These are phyloP conservation scores for Nannizzia gypsea DNA, from an alignment of 2,329 filamentous ascomycete genomes.

Conservation along the genomic window DNA sequence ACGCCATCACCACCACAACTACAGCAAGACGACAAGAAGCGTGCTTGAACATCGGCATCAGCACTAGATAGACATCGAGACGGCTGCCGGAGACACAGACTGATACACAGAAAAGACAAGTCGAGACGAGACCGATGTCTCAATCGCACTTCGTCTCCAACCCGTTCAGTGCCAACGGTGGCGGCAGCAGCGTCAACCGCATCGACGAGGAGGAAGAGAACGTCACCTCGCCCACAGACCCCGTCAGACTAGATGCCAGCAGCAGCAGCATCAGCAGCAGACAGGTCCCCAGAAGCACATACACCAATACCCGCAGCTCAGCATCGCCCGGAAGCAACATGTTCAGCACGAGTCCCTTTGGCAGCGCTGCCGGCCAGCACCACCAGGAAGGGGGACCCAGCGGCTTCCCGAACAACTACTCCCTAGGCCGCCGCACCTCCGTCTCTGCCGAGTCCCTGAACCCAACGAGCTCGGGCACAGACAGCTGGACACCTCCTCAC, in stretches of 20 bases:
- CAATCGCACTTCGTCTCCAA: slow-evolving; percentile 7
- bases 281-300: neutral
- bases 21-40: too few species aligned
- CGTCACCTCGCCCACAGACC: slow-evolving; percentile 61
- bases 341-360: neutral
- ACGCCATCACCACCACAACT: neutral
- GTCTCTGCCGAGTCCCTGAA: slow-evolving; percentile 95
- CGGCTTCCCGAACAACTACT: slow-evolving; percentile 73
- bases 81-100: neutral
- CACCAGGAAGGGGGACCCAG: neutral
- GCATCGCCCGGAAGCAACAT: neutral
- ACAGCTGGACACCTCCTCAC: slow-evolving; percentile 80
- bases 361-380: slow-evolving; percentile 10
- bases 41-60: neutral
- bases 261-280: neutral
- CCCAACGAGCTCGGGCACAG: slow-evolving; percentile 67
- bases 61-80: neutral
- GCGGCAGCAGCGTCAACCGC: slow-evolving; percentile 37
- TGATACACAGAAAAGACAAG: neutral
- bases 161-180: slow-evolving; percentile 7
- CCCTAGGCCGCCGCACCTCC: slow-evolving; percentile 82
- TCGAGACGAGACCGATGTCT: slow-evolving; percentile 8
- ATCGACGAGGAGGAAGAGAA: slow-evolving; percentile 73
- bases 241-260: slow-evolving; percentile 22
- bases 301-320: neutral